phyloP scores from a whole-genome alignment of 176 grass and related monocot genomes.

The Triticum aestivum region DNA sequence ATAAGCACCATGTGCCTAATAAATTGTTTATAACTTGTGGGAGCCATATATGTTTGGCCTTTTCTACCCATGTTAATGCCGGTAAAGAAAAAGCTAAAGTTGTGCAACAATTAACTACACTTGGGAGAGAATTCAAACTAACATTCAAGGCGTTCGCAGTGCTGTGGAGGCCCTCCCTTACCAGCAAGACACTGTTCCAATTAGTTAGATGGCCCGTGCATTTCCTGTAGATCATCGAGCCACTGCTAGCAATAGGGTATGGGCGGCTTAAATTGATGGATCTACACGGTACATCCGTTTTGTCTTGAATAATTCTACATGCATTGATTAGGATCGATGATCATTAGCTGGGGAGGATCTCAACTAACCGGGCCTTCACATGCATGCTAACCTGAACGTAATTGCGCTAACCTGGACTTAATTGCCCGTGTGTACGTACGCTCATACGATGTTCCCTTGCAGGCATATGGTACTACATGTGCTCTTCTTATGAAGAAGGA shows the following conservation, averaged over 20 bases:
- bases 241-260: not conserved
- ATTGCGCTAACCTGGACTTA: not conserved
- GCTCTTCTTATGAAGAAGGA: not conserved
- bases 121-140: slow-evolving; percentile 24
- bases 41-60: not conserved
- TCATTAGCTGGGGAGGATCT: not conserved
- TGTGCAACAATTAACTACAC: not conserved
- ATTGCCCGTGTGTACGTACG: not conserved
- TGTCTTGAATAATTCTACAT: slow-evolving; percentile 27
- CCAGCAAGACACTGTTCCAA: slow-evolving; percentile 21
- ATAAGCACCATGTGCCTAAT: not conserved
- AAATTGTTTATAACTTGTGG: not conserved
- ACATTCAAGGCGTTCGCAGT: slow-evolving; percentile 31
- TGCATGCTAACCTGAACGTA: not conserved
- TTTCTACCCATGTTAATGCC: slow-evolving; percentile 8
- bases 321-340: not conserved
- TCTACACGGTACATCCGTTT: slow-evolving; percentile 13
- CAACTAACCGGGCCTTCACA: not conserved
- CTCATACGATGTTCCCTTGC: not conserved
- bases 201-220: slow-evolving; percentile 28
- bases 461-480: too few relatives aligned
- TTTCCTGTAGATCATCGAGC: slow-evolving; percentile 22
- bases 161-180: not conserved
- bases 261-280: slow-evolving; percentile 4
- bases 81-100: slow-evolving; percentile 1